phyloP scores from a whole-genome alignment of 371 early-diverging fungal species.

The Entomophthora muscae region DNA sequence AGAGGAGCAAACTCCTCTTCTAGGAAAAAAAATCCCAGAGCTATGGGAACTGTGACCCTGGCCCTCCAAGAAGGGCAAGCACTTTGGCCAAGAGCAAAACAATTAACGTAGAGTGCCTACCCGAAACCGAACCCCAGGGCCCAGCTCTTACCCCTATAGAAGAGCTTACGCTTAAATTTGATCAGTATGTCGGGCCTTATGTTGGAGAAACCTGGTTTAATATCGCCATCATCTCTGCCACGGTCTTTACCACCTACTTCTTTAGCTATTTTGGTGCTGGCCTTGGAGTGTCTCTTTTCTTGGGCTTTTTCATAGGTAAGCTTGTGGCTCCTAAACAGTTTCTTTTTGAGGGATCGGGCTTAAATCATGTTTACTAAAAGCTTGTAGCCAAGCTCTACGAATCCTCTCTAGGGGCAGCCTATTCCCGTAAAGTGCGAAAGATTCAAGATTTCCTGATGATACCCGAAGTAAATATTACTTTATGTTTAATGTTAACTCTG shows the following conservation, averaged over 20 bases:
- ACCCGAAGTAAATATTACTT: neutral
- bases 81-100: too few species aligned
- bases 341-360: too few species aligned
- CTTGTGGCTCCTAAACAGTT: too few species aligned
- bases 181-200: neutral
- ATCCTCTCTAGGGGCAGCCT: neutral
- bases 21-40: too few species aligned
- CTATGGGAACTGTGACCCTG: too few species aligned
- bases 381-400: neutral
- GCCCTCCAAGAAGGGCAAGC: too few species aligned
- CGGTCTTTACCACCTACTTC: neutral
- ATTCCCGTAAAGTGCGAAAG: neutral
- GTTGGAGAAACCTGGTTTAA: neutral
- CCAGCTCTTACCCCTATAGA: neutral
- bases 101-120: too few species aligned
- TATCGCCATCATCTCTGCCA: neutral
- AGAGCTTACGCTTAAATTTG: neutral
- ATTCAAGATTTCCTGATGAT: neutral
- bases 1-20: too few species aligned
- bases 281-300: neutral
- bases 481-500: neutral
- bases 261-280: neutral
- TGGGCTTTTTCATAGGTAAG: neutral
- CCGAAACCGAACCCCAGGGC: neutral
- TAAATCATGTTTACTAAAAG: too few species aligned